phyloP scores from a whole-genome alignment of 345 rosid genomes.

The Geranium brycei region DNA sequence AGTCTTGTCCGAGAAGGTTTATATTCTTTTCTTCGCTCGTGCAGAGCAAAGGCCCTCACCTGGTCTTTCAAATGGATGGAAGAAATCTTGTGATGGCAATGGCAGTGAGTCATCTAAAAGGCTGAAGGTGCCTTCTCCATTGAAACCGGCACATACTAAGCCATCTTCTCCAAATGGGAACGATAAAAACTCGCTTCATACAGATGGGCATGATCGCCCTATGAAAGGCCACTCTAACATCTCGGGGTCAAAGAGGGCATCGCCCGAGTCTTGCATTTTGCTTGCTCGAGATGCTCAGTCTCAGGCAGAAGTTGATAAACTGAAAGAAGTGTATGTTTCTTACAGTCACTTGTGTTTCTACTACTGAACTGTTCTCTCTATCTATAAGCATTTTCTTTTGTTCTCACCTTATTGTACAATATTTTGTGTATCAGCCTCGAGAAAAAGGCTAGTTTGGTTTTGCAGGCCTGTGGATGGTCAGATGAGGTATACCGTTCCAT shows the following conservation, averaged over 20 bases:
- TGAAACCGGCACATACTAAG: slow-evolving; percentile 24
- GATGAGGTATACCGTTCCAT: no score
- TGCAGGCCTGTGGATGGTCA: no score
- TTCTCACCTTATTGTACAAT: no score
- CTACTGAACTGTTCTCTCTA: no score
- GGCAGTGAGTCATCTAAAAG: slow-evolving; percentile 37
- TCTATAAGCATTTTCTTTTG: no score
- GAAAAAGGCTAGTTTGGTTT: no score
- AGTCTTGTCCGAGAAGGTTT: slow-evolving; percentile 86
- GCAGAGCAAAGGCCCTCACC: slow-evolving; percentile 48
- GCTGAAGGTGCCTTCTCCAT: slow-evolving; percentile 22
- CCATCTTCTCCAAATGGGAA: slow-evolving; percentile 22
- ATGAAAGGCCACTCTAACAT: slow-evolving; percentile 17
- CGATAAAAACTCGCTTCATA: slow-evolving; percentile 13
- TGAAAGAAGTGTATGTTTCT: slow-evolving; percentile 55
- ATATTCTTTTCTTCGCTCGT: slow-evolving; percentile 84
- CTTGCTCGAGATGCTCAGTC: slow-evolving; percentile 51
- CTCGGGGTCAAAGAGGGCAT: slow-evolving; percentile 33
- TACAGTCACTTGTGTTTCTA: no score
- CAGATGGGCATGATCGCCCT: slow-evolving; percentile 16
- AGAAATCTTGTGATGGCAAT: slow-evolving; percentile 35
- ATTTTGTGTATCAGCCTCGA: no score
- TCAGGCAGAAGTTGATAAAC: slow-evolving; percentile 40
- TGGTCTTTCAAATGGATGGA: slow-evolving; percentile 40
- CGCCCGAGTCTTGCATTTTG: slow-evolving; percentile 39